phyloP scores from a whole-genome alignment of 306 rosid species.

The Abrus pulchellus region DNA sequence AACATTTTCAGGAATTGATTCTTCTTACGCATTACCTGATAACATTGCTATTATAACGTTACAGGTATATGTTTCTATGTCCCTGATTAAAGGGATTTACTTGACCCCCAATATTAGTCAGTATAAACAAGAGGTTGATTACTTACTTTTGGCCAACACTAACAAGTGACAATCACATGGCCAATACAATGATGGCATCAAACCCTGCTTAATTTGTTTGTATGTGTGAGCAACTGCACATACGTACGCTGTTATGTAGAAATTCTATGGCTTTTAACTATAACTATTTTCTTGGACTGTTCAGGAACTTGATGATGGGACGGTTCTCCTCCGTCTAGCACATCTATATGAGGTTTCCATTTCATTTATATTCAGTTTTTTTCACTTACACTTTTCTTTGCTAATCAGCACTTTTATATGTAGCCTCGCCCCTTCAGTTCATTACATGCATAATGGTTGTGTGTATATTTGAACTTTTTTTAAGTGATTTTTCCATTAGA shows the following conservation, averaged over 20 bases:
- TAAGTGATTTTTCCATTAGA: not conserved
- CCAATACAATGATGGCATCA: constrained; percentile 19
- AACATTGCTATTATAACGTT: constrained; percentile 72
- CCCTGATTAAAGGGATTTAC: constrained; percentile 23
- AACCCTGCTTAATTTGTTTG: not conserved
- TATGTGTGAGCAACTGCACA: not conserved
- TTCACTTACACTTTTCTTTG: not conserved
- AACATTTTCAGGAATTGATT: constrained; percentile 68
- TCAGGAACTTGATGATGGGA: constrained; percentile 76
- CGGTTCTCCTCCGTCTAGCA: constrained; percentile 77
- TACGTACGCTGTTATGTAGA: constrained; percentile 20
- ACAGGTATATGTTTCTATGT: constrained; percentile 58
- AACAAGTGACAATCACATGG: constrained; percentile 12
- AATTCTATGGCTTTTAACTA: not conserved
- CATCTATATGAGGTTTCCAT: constrained; percentile 79
- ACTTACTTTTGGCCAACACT: constrained; percentile 30
- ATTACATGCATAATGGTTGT: not conserved
- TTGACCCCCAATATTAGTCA: constrained; percentile 17
- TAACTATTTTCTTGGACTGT: constrained; percentile 37
- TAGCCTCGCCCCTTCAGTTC: not conserved
- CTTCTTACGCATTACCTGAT: constrained; percentile 73
- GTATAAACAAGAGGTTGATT: constrained; percentile 12
- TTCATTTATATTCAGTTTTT: constrained; percentile 35
- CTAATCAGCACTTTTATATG: not conserved
- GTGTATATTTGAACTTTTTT: constrained; percentile 16